Conservation (phyloP, 2,329 filamentous ascomycete genomes). For the Microcera coccophila region DNA sequence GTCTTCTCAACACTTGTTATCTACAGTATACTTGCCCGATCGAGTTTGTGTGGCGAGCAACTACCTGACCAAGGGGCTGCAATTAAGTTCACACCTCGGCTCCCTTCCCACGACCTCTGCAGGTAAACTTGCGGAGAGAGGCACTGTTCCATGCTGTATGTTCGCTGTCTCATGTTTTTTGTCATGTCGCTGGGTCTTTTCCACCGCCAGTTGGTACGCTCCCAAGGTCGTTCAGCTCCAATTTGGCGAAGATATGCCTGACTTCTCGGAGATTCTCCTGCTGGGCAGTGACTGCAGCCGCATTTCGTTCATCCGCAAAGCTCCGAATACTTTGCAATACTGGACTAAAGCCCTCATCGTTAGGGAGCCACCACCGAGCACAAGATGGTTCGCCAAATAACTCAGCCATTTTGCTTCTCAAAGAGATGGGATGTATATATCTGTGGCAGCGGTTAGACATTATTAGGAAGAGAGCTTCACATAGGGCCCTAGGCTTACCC, state of each 20-base stretch:
- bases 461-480: not conserved
- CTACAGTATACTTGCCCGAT: too few relatives aligned
- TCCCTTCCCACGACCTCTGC: too few relatives aligned
- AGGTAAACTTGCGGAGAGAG: too few relatives aligned
- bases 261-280: conserved; percentile 69
- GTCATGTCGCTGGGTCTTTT: not conserved
- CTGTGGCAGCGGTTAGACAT: conserved; percentile 44
- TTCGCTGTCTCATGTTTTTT: too few relatives aligned
- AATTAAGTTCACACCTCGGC: too few relatives aligned
- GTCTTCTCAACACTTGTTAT: too few relatives aligned
- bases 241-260: conserved; percentile 65
- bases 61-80: too few relatives aligned
- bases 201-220: conserved; percentile 16
- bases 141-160: too few relatives aligned
- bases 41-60: too few relatives aligned
- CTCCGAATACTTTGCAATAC: conserved; percentile 73
- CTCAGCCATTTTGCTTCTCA: conserved; percentile 71
- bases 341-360: conserved; percentile 70
- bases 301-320: conserved; percentile 75
- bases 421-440: conserved; percentile 74
- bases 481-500: conserved; percentile 57
- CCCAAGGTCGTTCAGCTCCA: conserved; percentile 40
- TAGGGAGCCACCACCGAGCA: conserved; percentile 83
- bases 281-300: conserved; percentile 53
- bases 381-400: conserved; percentile 70